phyloP scores from a whole-genome alignment of 257 asterid genomes.

The Forsythia viridissima region DNA sequence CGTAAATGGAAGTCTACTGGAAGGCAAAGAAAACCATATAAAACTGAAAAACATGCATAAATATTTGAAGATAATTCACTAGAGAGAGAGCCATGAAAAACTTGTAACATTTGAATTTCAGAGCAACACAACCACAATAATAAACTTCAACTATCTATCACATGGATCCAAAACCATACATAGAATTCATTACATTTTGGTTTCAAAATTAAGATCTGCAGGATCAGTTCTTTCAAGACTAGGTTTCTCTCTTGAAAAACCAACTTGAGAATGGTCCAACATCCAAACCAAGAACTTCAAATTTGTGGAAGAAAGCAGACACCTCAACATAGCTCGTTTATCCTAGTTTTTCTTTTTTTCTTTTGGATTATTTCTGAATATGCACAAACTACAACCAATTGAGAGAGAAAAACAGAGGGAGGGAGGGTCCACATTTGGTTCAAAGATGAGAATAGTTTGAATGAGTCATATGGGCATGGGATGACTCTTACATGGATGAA shows the following conservation, averaged over 20 bases:
- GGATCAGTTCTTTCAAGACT: not conserved
- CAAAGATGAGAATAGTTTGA: not conserved
- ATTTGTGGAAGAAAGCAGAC: not conserved
- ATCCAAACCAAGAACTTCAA: not conserved
- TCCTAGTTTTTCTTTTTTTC: not conserved
- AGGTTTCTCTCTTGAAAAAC: not conserved
- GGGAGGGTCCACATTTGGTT: not conserved
- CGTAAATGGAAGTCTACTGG: slow-evolving; percentile 86
- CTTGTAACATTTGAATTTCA: not conserved
- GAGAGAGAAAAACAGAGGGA: not conserved
- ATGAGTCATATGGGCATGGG: not conserved
- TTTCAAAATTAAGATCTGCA: not conserved
- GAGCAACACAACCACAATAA: not conserved
- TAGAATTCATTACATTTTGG: not conserved
- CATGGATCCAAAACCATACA: not conserved
- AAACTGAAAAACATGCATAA: not conserved
- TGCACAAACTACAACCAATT: not conserved
- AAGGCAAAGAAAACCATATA: slow-evolving; percentile 20
- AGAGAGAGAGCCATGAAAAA: not conserved
- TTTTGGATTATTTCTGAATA: not conserved
- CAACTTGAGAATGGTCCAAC: not conserved
- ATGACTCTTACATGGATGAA: not conserved
- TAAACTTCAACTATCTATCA: not conserved
- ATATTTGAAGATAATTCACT: not conserved
- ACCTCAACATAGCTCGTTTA: not conserved